Base-by-base conservation (phyloP, 352 stramenopile species). In the Phytophthora sp. region DNA sequence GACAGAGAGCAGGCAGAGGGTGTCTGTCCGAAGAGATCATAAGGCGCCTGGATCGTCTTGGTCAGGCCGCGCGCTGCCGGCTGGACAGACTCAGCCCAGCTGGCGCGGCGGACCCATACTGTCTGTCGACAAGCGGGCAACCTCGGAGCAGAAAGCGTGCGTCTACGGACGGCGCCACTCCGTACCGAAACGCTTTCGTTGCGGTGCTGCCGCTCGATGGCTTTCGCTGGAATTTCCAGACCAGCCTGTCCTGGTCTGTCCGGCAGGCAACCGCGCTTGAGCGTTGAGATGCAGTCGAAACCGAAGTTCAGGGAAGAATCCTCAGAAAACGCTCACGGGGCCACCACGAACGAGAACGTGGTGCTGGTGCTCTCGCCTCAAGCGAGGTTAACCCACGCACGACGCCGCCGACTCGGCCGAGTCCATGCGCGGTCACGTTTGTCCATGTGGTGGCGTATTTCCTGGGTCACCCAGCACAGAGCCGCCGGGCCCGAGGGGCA, bases 391-490 rank as follows among this genome's bases (percentile, higher is more conserved):
- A 65, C 56, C 46, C 56, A 58, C 54, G 46, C 17, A n/a, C n/a
- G n/a, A n/a, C n/a, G n/a, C n/a, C n/a, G n/a, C n/a, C n/a, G n/a
- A n/a, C n/a, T n/a, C n/a, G n/a, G n/a, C n/a, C 54, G 23, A 57
- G 43, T 56, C 55, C 55, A 57, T 64, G 35, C 28, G 26, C 55
- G 11, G 44, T 56, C 50, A 66, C 49, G 58, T 61, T 39, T 51
- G 49, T 66, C 57, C 57, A 66, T 64, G 56, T 58, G 56, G 56
- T 58, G 56, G 42, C 41, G 27, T 31, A 54, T 38, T 62, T 62
- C 54, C 37, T 54, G 31, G 17, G 37, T 17, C 18, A 26, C 20
- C 27, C 26, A 58, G 12, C 24, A 49, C 35, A 49, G 38, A 35
- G 23, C 24, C 9, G 39, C 9, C 39, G 21, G 13, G 5, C n/a